Conservation (phyloP, 1,284 basidiomycete genomes). For the Ceratobasidium sp. region DNA sequence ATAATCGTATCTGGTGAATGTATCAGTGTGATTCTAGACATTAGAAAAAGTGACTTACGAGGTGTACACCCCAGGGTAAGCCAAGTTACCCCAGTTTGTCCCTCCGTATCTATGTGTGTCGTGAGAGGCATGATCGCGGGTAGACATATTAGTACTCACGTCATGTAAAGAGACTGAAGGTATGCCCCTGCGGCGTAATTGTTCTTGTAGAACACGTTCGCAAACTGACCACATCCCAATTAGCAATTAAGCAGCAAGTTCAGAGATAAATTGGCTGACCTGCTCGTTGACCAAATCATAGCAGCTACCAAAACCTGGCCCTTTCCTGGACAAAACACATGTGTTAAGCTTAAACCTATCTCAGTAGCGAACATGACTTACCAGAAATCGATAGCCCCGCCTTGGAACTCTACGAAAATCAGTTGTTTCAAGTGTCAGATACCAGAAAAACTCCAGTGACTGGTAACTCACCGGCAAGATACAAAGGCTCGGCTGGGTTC, state of each 20-base stretch:
- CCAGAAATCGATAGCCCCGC: constrained; percentile 44
- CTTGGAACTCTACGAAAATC: constrained; percentile 20
- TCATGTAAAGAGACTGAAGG: constrained; percentile 62
- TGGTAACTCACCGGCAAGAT: constrained; percentile 27
- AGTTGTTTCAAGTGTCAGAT: background rate
- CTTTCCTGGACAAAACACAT: background rate
- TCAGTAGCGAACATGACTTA: background rate
- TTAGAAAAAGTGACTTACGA: constrained; percentile 59
- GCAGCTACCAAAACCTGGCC: constrained; percentile 33
- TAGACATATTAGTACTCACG: background rate
- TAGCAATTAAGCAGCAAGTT: background rate
- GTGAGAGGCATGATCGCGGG: too few species aligned
- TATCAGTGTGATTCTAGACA: constrained; percentile 9
- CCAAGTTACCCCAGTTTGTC: constrained; percentile 65
- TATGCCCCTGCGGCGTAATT: constrained; percentile 61
- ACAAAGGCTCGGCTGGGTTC: constrained; percentile 40
- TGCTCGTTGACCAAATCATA: constrained; percentile 40
- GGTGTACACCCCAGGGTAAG: constrained; percentile 62
- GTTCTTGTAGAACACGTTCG: constrained; percentile 53
- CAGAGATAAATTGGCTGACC: background rate
- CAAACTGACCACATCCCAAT: constrained; percentile 13
- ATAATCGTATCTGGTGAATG: constrained; percentile 27
- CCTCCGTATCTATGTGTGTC: constrained; percentile 60
- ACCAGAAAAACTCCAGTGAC: background rate
- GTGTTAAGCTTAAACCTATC: background rate